phyloP scores from a whole-genome alignment of 2,329 filamentous ascomycete species.

The Beauveria pseudobassiana region DNA sequence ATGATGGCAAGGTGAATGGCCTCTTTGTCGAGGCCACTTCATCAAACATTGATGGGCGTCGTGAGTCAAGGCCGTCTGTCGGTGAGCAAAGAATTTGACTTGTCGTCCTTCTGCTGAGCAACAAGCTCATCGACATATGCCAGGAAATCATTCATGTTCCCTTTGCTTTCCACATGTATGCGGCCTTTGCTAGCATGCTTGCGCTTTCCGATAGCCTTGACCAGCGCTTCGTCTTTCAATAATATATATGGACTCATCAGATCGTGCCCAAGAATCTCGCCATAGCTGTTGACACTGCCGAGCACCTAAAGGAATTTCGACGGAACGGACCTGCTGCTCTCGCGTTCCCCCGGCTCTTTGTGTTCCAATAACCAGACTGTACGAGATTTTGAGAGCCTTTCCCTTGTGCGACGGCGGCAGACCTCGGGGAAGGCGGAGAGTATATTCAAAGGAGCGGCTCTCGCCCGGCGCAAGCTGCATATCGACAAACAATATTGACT shows the following conservation, averaged over 20 bases:
- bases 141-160: conserved; percentile 60
- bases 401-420: conserved; percentile 88
- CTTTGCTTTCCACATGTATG: conserved; percentile 21
- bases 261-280: conserved; percentile 86
- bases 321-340: conserved; percentile 79
- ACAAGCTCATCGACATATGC: conserved; percentile 71
- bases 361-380: conserved; percentile 85
- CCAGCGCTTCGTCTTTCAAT: conserved; percentile 71
- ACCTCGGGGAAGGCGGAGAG: conserved; percentile 76
- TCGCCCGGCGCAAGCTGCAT: conserved; percentile 81
- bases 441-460: conserved; percentile 79
- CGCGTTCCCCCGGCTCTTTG: conserved; percentile 73
- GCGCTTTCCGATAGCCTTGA: conserved; percentile 35
- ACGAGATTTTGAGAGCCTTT: conserved; percentile 88
- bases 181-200: conserved; percentile 21
- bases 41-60: conserved; percentile 47
- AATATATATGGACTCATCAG: conserved; percentile 91
- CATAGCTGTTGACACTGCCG: conserved; percentile 82
- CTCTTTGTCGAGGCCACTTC: conserved; percentile 61
- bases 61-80: conserved; percentile 50
- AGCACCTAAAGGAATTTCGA: conserved; percentile 91
- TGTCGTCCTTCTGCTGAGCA: conserved; percentile 46
- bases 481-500: conserved; percentile 94
- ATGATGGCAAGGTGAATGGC: conserved; percentile 88
- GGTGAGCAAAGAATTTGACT: conserved; percentile 60